A percentile compares a stretch with the other conserved stretches of the same genome.
Conservation (phyloP, 1,284 basidiomycete species). For the Boletus hoseneyae region DNA sequence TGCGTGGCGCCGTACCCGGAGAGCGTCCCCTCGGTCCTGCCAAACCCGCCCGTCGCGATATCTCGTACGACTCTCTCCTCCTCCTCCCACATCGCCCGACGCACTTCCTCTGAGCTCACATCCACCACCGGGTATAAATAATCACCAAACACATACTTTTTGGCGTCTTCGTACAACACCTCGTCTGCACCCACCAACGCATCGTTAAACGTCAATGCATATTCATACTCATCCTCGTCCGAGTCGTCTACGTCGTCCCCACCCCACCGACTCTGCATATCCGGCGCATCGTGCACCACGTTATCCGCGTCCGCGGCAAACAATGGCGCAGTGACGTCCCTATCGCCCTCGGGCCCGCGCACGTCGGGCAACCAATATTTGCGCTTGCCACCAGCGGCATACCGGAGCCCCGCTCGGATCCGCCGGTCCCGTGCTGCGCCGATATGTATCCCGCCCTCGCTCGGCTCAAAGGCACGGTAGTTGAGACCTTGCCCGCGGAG, state of each 20-base stretch:
- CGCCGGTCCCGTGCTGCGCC: slow-evolving; percentile 79
- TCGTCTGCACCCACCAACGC: slow-evolving; percentile 64
- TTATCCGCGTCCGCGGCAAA: slow-evolving; percentile 62
- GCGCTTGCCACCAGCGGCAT: slow-evolving; percentile 80
- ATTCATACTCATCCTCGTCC: slow-evolving; percentile 43
- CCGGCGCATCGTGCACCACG: slow-evolving; percentile 64
- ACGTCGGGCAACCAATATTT: slow-evolving; percentile 89
- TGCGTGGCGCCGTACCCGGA: slow-evolving; percentile 29
- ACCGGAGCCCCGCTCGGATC: slow-evolving; percentile 87
- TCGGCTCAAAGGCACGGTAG: slow-evolving; percentile 94
- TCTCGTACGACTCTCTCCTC: slow-evolving; percentile 30
- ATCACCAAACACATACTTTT: slow-evolving; percentile 84
- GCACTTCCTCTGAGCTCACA: slow-evolving; percentile 72
- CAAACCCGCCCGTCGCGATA: slow-evolving; percentile 14
- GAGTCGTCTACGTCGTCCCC: slow-evolving; percentile 24
- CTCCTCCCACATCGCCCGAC: slow-evolving; percentile 57
- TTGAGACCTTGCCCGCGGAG: slow-evolving; percentile 88
- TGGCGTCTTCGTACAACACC: slow-evolving; percentile 65
- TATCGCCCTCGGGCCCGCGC: slow-evolving; percentile 38
- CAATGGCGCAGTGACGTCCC: slow-evolving; percentile 76
- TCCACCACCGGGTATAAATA: slow-evolving; percentile 90
- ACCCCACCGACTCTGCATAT: slow-evolving; percentile 39
- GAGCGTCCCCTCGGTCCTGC: background rate
- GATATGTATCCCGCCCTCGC: slow-evolving; percentile 88
- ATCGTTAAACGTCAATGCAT: slow-evolving; percentile 39